phyloP scores from a whole-genome alignment of 2,329 filamentous ascomycete species.

The Colletotrichum filicis region DNA sequence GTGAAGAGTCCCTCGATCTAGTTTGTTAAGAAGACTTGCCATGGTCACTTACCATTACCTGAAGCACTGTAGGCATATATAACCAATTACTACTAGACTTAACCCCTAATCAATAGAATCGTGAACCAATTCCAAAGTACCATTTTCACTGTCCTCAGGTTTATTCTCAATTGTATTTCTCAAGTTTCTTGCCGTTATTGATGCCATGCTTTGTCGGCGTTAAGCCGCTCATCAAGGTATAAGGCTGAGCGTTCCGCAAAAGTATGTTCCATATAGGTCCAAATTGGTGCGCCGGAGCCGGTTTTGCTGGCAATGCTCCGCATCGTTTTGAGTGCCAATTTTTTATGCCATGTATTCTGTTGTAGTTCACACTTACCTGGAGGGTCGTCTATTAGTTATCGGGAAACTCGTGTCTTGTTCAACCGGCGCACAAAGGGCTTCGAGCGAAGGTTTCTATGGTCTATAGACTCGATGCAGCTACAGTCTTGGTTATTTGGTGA shows the following conservation, averaged over 20 bases:
- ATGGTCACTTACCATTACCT: not conserved
- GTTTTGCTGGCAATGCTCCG: not conserved
- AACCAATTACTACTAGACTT: not conserved
- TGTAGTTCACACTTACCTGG: too few species aligned
- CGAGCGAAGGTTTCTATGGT: too few species aligned
- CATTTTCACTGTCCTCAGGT: not conserved
- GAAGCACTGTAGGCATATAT: too few species aligned
- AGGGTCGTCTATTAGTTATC: too few species aligned
- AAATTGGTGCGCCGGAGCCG: not conserved
- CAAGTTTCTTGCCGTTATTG: not conserved
- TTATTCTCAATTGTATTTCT: not conserved
- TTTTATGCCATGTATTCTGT: too few species aligned
- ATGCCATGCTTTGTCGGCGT: not conserved
- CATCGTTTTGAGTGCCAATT: too few species aligned
- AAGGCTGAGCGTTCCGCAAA: not conserved
- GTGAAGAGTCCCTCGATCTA: not conserved
- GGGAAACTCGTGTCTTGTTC: too few species aligned
- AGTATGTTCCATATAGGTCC: not conserved
- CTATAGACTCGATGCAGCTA: too few species aligned
- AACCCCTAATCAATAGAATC: not conserved
- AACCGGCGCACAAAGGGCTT: too few species aligned
- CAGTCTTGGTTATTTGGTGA: too few species aligned
- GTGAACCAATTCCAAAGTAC: not conserved
- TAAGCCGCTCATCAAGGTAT: not conserved
- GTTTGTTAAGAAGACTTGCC: not conserved